A percentile compares a stretch with the other conserved stretches of the same genome.
Conservation (phyloP, 192 early-diverging fungal species). For the Coemansia sp. region DNA sequence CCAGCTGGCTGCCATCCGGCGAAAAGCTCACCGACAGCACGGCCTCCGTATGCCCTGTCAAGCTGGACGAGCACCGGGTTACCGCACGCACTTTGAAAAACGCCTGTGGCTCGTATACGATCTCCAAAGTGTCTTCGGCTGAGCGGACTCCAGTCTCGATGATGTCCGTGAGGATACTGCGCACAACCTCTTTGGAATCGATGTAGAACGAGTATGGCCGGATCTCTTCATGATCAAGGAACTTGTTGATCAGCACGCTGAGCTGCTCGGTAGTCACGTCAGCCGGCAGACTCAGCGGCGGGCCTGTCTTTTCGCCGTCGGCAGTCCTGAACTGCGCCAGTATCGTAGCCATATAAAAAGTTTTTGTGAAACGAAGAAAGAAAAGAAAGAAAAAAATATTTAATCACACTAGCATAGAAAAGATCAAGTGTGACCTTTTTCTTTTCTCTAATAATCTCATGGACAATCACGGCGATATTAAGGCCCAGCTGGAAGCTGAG, state of each 20-base stretch:
- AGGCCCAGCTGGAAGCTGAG: constrained; percentile 43
- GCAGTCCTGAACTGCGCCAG: constrained; percentile 70
- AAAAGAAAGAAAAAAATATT: background rate
- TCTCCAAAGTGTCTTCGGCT: constrained; percentile 85
- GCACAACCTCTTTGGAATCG: constrained; percentile 77
- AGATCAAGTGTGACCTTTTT: background rate
- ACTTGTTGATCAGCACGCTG: constrained; percentile 82
- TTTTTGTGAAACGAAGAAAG: background rate
- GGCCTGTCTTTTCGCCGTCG: constrained; percentile 75
- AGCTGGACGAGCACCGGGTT: constrained; percentile 84
- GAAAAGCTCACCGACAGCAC: constrained; percentile 87
- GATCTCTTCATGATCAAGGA: constrained; percentile 77
- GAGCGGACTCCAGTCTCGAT: constrained; percentile 72
- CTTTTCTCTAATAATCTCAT: background rate
- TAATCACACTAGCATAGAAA: background rate
- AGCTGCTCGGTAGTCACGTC: constrained; percentile 84
- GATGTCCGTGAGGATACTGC: constrained; percentile 74
- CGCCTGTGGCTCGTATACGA: constrained; percentile 93
- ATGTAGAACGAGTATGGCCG: constrained; percentile 94
- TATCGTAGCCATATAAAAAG: constrained; percentile 8
- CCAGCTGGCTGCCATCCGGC: constrained; percentile 85
- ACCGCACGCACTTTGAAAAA: constrained; percentile 92
- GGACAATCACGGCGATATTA: constrained; percentile 19
- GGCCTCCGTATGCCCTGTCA: constrained; percentile 90
- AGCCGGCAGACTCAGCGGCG: constrained; percentile 85